phyloP scores from a whole-genome alignment of 495 filamentous ascomycete genomes.

The Friedmanniomyces endolithicus region DNA sequence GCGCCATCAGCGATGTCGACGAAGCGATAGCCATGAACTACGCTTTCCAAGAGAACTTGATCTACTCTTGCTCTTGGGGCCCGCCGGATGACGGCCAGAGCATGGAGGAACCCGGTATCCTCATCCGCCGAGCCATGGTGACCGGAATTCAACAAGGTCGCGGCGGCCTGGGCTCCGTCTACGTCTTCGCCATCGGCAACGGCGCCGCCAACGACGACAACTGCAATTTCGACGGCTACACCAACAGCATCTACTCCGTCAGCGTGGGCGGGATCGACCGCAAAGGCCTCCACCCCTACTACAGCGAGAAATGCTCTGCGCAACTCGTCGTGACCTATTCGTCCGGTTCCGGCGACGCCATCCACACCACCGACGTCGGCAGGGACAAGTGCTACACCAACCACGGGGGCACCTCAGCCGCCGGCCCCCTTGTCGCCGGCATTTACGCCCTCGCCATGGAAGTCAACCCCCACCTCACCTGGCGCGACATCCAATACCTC shows the following conservation, averaged over 20 bases:
- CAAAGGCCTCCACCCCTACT: slow-evolving; percentile 73
- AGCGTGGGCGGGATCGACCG: slow-evolving; percentile 89
- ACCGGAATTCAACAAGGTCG: slow-evolving; percentile 86
- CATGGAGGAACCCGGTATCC: slow-evolving; percentile 85
- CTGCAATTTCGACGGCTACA: slow-evolving; percentile 99
- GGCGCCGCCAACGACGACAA: slow-evolving; percentile 81
- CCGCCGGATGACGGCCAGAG: slow-evolving; percentile 82
- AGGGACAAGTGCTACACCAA: slow-evolving; percentile 57
- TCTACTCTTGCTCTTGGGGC: slow-evolving; percentile 98
- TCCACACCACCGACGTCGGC: slow-evolving; percentile 94
- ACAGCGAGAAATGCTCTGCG: slow-evolving; percentile 91
- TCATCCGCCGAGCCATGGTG: slow-evolving; percentile 82
- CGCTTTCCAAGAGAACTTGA: slow-evolving; percentile 78
- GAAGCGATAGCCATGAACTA: slow-evolving; percentile 90
- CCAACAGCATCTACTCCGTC: slow-evolving; percentile 97
- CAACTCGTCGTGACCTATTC: slow-evolving; percentile 93
- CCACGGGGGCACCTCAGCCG: slow-evolving; percentile 95
- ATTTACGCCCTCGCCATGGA: slow-evolving; percentile 86
- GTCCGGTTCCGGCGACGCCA: slow-evolving; percentile 74
- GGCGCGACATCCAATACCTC: slow-evolving; percentile 91
- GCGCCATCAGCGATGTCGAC: slow-evolving; percentile 80
- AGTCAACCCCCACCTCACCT: slow-evolving; percentile 73
- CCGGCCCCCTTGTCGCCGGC: slow-evolving; percentile 82
- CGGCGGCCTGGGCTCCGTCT: slow-evolving; percentile 73
- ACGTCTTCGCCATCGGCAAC: slow-evolving; percentile 94